phyloP scores from a whole-genome alignment of 1,284 basidiomycete genomes.

The Hymenochaete sp. region DNA sequence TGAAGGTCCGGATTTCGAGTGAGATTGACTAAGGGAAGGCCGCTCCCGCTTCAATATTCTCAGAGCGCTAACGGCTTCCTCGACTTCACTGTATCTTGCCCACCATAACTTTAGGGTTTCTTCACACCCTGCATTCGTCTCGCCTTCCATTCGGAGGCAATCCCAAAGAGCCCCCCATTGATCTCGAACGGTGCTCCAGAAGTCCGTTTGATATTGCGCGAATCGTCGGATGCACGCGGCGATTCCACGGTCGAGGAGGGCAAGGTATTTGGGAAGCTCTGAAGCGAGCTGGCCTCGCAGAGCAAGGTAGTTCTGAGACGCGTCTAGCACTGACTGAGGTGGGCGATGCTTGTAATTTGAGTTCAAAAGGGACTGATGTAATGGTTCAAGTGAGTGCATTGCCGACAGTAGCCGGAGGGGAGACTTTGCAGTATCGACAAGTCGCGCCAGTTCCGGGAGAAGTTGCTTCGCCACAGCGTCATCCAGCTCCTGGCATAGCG shows the following conservation, averaged over 20 bases:
- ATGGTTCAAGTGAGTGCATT: constrained; percentile 60
- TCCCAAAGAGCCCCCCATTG: constrained; percentile 74
- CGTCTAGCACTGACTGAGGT: constrained; percentile 51
- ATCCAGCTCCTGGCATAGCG: constrained; percentile 44
- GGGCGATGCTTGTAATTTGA: constrained; percentile 57
- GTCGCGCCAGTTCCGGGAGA: constrained; percentile 43
- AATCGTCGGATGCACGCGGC: constrained; percentile 41
- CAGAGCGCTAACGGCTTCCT: constrained; percentile 38
- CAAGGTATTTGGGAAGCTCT: constrained; percentile 60
- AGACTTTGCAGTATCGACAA: constrained; percentile 47
- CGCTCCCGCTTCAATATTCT: constrained; percentile 31
- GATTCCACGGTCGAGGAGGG: constrained; percentile 49
- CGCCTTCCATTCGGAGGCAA: constrained; percentile 64
- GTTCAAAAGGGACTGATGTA: constrained; percentile 57
- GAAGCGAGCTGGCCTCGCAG: constrained; percentile 57
- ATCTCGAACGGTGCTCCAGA: constrained; percentile 49
- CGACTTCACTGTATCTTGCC: constrained; percentile 53
- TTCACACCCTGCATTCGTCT: constrained; percentile 52
- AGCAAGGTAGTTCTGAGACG: constrained; percentile 65
- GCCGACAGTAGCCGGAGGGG: constrained; percentile 59
- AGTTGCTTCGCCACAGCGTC: constrained; percentile 42
- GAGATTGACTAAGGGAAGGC: constrained; percentile 5
- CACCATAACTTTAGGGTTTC: constrained; percentile 66
- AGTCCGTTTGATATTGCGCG: constrained; percentile 45
- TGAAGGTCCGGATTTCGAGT: constrained; percentile 51